Percentiles rank a stretch among this genome's conserved stretches.
Evolutionary conservation across 2,329 filamentous ascomycete species (phyloP).

Genomic region (Ceratocystis cacaofunesta): DNA sequence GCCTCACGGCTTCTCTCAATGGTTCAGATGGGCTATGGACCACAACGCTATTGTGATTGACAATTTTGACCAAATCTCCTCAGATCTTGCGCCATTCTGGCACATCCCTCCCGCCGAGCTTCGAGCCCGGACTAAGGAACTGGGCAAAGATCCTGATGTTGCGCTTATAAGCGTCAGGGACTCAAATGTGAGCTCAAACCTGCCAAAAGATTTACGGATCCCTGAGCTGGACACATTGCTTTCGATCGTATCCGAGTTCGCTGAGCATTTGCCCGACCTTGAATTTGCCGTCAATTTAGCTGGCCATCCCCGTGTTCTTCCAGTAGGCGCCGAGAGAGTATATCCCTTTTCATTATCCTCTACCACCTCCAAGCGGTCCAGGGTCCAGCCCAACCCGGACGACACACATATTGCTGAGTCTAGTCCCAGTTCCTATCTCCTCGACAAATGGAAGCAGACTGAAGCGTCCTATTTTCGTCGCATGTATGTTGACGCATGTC

Average conservation of each 20-base stretch:
- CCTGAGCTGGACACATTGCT: slow-evolving; percentile 32
- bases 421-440: not conserved
- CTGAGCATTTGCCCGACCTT: slow-evolving; percentile 64
- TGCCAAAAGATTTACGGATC: slow-evolving; percentile 22
- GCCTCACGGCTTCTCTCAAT: slow-evolving; percentile 68
- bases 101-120: slow-evolving; percentile 52
- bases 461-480: slow-evolving; percentile 25
- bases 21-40: slow-evolving; percentile 64
- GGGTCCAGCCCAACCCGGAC: too few species aligned
- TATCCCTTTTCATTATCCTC: not conserved
- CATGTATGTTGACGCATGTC: slow-evolving; percentile 40
- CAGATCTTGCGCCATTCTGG: slow-evolving; percentile 66
- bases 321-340: slow-evolving; percentile 1
- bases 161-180: slow-evolving; percentile 44
- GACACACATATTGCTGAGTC: not conserved
- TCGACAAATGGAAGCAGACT: slow-evolving; percentile 8
- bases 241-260: slow-evolving; percentile 57
- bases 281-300: slow-evolving; percentile 69
- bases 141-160: slow-evolving; percentile 30
- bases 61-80: slow-evolving; percentile 64
- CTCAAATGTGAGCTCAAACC: slow-evolving; percentile 35
- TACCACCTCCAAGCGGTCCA: not conserved
- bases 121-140: slow-evolving; percentile 38
- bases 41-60: slow-evolving; percentile 59
- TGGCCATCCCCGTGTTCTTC: slow-evolving; percentile 56